Percentiles rank a stretch among this genome's conserved stretches.
phyloP scores from a whole-genome alignment of 2,329 filamentous ascomycete species.

The Phyllosticta paracitricarpa region DNA sequence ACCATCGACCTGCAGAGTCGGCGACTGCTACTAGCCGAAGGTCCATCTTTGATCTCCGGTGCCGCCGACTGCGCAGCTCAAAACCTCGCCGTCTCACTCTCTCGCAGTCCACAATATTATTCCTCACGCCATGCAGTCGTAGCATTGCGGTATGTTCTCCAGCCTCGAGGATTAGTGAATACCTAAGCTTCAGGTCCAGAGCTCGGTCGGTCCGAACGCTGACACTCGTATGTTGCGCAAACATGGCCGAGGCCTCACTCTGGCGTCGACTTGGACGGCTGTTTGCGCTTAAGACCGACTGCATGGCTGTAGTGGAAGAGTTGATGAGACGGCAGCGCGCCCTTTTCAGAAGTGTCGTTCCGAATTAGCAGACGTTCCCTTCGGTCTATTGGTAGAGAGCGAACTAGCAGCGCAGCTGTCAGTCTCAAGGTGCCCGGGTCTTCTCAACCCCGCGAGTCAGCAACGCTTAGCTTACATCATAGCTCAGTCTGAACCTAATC shows the following conservation, averaged over 20 bases:
- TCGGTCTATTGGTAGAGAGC: background rate
- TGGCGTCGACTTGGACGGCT: background rate
- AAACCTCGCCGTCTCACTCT: background rate
- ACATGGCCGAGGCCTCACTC: background rate
- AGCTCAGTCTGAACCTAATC: background rate
- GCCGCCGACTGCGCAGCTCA: background rate
- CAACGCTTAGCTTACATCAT: background rate
- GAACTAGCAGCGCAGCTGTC: background rate
- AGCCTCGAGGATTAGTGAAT: background rate
- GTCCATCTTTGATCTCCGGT: background rate
- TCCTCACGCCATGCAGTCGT: background rate
- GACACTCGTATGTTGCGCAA: background rate
- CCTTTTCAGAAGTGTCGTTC: background rate
- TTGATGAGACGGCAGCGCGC: background rate
- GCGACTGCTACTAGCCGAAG: background rate
- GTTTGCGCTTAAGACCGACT: background rate
- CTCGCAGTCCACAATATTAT: background rate
- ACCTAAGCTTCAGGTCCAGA: background rate
- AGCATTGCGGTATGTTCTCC: background rate
- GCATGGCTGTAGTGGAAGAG: background rate
- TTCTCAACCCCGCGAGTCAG: background rate
- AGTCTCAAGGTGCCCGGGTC: background rate
- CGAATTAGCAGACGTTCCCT: background rate
- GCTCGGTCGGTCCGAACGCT: background rate
- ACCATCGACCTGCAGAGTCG: too few species aligned